Percentiles rank a stretch among this genome's conserved stretches.
phyloP scores from a whole-genome alignment of 176 grass and related monocot species.

The Aegilops umbellulata region DNA sequence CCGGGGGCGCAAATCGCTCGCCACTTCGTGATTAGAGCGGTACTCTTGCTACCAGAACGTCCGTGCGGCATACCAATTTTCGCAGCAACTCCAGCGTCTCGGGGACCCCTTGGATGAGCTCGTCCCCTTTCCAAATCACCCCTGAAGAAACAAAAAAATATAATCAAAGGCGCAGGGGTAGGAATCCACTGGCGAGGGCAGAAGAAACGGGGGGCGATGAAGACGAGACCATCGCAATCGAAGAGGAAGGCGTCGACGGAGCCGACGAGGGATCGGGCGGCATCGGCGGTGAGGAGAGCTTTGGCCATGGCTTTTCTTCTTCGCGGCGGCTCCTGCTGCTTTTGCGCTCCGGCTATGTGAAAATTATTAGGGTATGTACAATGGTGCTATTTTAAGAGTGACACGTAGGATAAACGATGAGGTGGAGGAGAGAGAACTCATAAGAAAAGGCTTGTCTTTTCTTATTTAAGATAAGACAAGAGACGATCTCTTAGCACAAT shows the following conservation, averaged over 20 bases:
- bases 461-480: no score
- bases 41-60: neutral
- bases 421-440: no score
- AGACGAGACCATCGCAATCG: conserved; percentile 71
- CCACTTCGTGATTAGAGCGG: neutral
- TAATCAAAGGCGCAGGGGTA: conserved; percentile 5
- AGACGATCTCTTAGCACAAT: no score
- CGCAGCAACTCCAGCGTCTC: conserved; percentile 64
- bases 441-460: no score
- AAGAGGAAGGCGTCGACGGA: conserved; percentile 90
- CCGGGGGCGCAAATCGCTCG: neutral
- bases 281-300: conserved; percentile 48
- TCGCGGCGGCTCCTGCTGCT: neutral
- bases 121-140: conserved; percentile 95
- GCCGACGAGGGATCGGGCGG: conserved; percentile 62
- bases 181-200: neutral
- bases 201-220: neutral
- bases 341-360: neutral
- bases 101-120: conserved; percentile 75
- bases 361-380: no score
- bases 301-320: conserved; percentile 21
- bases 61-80: conserved; percentile 47
- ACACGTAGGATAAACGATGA: no score
- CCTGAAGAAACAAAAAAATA: conserved; percentile 28
- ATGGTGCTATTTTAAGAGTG: no score